Percentiles rank a stretch among this genome's conserved stretches.
Evolutionary conservation across 495 filamentous ascomycete genomes (phyloP).

Genomic region (Usnea hakonensis): DNA sequence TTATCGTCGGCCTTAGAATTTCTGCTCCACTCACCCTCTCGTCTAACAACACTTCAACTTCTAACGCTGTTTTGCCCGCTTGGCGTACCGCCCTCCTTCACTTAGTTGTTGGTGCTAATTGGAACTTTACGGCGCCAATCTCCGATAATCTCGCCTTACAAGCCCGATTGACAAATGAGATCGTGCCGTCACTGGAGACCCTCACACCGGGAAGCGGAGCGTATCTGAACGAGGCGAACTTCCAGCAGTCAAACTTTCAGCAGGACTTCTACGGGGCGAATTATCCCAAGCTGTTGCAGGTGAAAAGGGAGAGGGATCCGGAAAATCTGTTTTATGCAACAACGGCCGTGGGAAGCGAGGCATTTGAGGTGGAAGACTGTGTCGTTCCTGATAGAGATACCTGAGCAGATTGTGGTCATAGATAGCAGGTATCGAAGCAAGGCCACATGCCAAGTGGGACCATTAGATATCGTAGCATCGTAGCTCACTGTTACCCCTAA

Average conservation of each 20-base stretch:
- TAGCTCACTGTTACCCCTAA: no score
- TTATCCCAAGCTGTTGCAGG: constrained; percentile 40
- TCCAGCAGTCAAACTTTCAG: constrained; percentile 54
- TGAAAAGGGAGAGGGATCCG: constrained; percentile 52
- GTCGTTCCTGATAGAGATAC: neutral
- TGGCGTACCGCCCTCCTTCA: constrained; percentile 49
- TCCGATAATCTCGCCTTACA: neutral
- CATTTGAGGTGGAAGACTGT: constrained; percentile 37
- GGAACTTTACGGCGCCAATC: constrained; percentile 3
- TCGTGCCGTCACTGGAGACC: constrained; percentile 18
- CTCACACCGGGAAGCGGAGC: constrained; percentile 34
- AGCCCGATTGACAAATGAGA: constrained; percentile 2
- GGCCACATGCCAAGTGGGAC: no score
- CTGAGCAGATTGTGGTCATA: no score
- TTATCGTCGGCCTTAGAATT: neutral
- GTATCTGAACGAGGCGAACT: constrained; percentile 47
- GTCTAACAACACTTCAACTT: neutral
- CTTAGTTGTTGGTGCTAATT: constrained; percentile 27
- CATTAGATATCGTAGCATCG: no score
- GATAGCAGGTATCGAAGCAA: no score
- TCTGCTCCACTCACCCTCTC: no score
- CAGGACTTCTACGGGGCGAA: constrained; percentile 52
- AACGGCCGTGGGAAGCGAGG: constrained; percentile 47
- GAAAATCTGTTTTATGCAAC: constrained; percentile 46
- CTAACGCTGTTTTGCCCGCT: constrained; percentile 43